Conservation (phyloP, 1,139 yeast species). For the Candida frijolesensis region DNA sequence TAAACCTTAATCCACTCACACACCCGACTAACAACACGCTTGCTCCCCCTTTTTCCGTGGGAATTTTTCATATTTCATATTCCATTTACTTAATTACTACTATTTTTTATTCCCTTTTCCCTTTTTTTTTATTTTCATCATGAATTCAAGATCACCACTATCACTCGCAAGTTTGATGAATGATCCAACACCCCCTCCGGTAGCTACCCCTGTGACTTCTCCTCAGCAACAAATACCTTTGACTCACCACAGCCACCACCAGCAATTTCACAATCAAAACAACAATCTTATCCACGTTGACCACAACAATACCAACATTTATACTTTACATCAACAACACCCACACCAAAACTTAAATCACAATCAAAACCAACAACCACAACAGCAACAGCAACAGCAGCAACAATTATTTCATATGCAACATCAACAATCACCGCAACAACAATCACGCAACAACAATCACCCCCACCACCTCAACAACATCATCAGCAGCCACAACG, state of each 20-base stretch:
- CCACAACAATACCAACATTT: neutral
- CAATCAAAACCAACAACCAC: neutral
- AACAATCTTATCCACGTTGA: conserved; percentile 1
- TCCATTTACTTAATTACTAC: too few relatives aligned
- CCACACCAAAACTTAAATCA: neutral
- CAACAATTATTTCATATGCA: conserved; percentile 3
- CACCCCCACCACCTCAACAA: conserved; percentile 1
- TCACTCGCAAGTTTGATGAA: conserved; percentile 8
- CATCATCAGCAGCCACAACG: conserved; percentile 4
- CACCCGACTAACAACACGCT: neutral
- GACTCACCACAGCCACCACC: neutral
- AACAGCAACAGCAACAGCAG: conserved; percentile 1
- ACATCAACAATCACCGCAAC: conserved; percentile 1
- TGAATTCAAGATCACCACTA: conserved; percentile 7
- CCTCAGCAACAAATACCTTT: conserved; percentile 3
- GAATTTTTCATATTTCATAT: neutral
- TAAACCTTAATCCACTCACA: neutral
- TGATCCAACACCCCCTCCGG: neutral
- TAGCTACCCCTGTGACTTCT: neutral
- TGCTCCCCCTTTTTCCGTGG: conserved; percentile 1
- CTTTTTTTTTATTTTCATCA: neutral
- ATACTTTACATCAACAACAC: conserved; percentile 7
- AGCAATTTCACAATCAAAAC: neutral
- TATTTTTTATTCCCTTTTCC: neutral
- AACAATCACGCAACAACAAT: neutral